Conservation (phyloP, 495 filamentous ascomycete genomes). For the Pyrenula massariospora region DNA sequence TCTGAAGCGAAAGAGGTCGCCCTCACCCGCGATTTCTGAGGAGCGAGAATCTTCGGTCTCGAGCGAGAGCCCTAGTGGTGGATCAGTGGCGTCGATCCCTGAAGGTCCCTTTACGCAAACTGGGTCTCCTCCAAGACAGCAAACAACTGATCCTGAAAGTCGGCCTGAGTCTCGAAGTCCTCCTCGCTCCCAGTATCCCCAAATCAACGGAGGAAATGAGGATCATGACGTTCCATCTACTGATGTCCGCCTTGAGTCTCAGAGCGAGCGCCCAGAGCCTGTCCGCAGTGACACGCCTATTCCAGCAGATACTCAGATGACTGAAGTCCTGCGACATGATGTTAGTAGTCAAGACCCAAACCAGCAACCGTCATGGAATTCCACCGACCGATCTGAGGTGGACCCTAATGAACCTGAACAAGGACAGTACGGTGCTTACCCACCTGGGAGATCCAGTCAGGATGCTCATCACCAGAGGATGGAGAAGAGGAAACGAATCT, state of each 20-base stretch:
- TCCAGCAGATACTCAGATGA: slow-evolving; percentile 35
- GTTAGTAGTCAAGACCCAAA: slow-evolving; percentile 26
- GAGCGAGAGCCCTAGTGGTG: neutral
- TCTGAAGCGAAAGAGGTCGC: neutral
- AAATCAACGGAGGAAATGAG: slow-evolving; percentile 19
- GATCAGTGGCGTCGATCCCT: neutral
- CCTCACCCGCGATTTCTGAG: neutral
- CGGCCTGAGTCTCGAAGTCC: slow-evolving; percentile 7
- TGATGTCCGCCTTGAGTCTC: slow-evolving; percentile 27
- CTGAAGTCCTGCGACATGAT: slow-evolving; percentile 39
- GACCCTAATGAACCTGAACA: slow-evolving; percentile 20
- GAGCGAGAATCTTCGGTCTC: neutral
- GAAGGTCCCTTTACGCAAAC: neutral
- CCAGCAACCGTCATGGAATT: slow-evolving; percentile 17
- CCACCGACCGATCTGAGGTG: slow-evolving; percentile 20
- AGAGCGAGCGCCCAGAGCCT: slow-evolving; percentile 22
- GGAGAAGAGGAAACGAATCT: slow-evolving; percentile 74
- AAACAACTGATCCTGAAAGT: neutral
- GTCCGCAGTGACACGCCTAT: slow-evolving; percentile 27
- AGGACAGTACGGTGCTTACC: slow-evolving; percentile 21
- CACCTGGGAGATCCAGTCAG: slow-evolving; percentile 23
- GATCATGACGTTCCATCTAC: slow-evolving; percentile 15
- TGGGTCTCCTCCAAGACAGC: neutral
- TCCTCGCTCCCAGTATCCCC: slow-evolving; percentile 16
- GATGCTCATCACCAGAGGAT: slow-evolving; percentile 50